Evolutionary conservation across 139 green algal genomes (phyloP).

Genomic region (Auxenochlorella protothecoides): DNA sequence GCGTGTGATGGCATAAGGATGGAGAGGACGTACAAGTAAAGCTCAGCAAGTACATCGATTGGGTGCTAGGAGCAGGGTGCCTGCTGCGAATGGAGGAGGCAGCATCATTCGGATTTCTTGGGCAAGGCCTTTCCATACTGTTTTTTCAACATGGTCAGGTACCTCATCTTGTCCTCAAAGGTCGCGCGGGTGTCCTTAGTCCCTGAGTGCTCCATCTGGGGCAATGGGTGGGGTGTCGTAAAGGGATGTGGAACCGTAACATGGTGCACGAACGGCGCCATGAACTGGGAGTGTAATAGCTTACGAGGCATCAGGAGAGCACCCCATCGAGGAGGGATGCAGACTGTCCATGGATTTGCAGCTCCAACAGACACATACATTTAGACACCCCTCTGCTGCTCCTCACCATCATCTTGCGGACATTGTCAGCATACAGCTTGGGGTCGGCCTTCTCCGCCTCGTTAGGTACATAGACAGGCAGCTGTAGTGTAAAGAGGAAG

Average conservation of each 20-base stretch:
- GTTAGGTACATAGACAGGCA: conserved; percentile 70
- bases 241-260: background rate
- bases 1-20: no score
- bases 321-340: background rate
- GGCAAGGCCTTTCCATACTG: background rate
- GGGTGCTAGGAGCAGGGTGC: no score
- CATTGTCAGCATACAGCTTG: conserved; percentile 56
- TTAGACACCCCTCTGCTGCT: background rate
- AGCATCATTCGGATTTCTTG: background rate
- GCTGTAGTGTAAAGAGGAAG: conserved; percentile 7
- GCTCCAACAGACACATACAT: background rate
- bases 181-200: conserved; percentile 15
- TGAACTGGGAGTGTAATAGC: conserved; percentile 5
- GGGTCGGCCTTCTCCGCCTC: conserved; percentile 49
- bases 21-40: no score
- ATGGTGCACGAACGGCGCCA: no score
- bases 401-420: conserved; percentile 58
- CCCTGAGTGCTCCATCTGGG: conserved; percentile 14
- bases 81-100: no score
- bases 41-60: no score
- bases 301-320: background rate
- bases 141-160: conserved; percentile 19
- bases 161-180: conserved; percentile 44
- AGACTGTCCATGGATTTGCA: background rate
- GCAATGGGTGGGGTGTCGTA: background rate